Base-by-base conservation (phyloP, 2,329 filamentous ascomycete genomes). In the Verticillium klebahnii region DNA sequence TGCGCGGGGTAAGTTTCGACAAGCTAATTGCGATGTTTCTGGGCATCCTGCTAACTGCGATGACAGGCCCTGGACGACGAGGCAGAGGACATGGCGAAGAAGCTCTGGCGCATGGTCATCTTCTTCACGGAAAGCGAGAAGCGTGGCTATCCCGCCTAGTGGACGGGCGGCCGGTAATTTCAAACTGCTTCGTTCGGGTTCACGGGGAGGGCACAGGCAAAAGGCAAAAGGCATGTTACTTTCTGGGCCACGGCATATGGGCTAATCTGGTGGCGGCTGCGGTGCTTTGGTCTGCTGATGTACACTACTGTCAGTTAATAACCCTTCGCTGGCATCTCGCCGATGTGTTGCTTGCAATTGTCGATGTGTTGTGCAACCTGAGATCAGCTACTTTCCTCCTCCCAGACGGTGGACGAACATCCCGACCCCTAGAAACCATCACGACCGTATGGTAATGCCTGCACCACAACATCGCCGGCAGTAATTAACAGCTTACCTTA, bases 41-140 rank as follows among this genome's bases (percentile, higher is more conserved):
- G 17, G 8, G 23, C 14, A 56, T 3, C 25, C 11, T 34, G 62
- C 74, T 78, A 69, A 79, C 65, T 58, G 19, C 34, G 63, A 36
- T 54, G 40, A 19, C 65, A 94, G 87, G 92, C 92, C 54, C 82
- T 99, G 65, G 95, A 97, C 72, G 95, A 99, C 71, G 95, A 98
- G 72, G 93, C 93, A 12, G 93, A 97, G 75, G 89, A 91, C 31
- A 79, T 99, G 67, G 93, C 98, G 58, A 96, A 92, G 85, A 98
- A 97, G 79, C 84, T 99, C 39, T 99, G 95, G 95, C 87, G 94
- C 58, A 96, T 98, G 92, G 88, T 97, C 62, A 96, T 98, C 70
- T 98, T 97, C 86, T 97, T 94, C 71, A 95, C 92, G 6, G 94
- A 98, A 76, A 91, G 90, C 71, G 94, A 97, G 83, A 96, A 95